Percentiles rank a stretch among this genome's conserved stretches.
Conservation (phyloP, 805 yeast species). For the Starmerella lactis-condensi region DNA sequence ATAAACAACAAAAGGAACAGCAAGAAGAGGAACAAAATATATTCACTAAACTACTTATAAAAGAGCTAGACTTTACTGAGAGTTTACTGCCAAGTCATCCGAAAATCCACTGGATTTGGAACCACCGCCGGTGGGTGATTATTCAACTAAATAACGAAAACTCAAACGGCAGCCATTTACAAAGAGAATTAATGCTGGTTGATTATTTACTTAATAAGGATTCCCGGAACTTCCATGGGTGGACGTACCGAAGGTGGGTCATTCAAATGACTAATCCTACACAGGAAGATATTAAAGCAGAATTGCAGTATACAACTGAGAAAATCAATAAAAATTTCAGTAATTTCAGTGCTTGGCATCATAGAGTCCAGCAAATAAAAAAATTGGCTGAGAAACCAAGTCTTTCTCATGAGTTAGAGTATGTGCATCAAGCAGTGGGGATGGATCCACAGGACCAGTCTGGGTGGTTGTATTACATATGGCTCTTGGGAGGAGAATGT, state of each 20-base stretch:
- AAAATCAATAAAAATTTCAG: conserved; percentile 72
- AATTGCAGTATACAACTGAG: conserved; percentile 57
- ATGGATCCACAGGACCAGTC: conserved; percentile 92
- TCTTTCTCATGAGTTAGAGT: conserved; percentile 39
- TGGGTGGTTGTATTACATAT: conserved; percentile 72
- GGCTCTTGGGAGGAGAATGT: conserved; percentile 43
- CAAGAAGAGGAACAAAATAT: conserved; percentile 5
- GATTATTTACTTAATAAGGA: conserved; percentile 51
- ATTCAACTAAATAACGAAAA: conserved; percentile 17
- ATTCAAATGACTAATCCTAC: conserved; percentile 21
- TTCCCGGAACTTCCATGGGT: conserved; percentile 79
- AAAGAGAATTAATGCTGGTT: conserved; percentile 50
- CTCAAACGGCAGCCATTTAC: too few species aligned
- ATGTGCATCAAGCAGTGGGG: conserved; percentile 66
- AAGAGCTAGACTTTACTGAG: conserved; percentile 47
- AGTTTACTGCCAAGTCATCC: conserved; percentile 47
- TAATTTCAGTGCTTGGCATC: conserved; percentile 93
- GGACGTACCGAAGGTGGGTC: conserved; percentile 78
- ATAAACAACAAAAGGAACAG: conserved; percentile 5
- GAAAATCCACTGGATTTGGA: conserved; percentile 95
- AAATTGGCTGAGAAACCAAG: conserved; percentile 22
- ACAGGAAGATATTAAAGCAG: conserved; percentile 25
- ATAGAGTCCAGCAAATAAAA: conserved; percentile 53
- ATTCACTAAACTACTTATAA: conserved; percentile 21
- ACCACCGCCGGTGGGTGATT: conserved; percentile 72